Percentiles rank a stretch among this genome's conserved stretches.
Conservation (phyloP, 352 stramenopile genomes). For the Phytopythium helicoides region DNA sequence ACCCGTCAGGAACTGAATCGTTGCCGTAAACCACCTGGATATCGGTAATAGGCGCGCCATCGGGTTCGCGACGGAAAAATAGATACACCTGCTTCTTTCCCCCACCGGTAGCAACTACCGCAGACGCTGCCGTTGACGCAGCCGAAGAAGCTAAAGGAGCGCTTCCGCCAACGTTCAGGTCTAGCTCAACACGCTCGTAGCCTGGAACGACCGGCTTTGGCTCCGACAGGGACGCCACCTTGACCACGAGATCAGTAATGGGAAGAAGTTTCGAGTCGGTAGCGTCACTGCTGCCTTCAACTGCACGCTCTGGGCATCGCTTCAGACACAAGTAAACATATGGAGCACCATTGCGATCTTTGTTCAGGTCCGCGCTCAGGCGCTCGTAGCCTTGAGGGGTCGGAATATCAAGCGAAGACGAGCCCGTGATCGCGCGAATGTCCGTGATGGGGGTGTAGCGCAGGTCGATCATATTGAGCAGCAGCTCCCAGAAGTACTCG, state of each 20-base stretch:
- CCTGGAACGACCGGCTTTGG: conserved; percentile 58
- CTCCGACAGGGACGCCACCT: conserved; percentile 53
- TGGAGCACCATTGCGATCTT: conserved; percentile 67
- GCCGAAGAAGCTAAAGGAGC: background rate
- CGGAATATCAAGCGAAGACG: conserved; percentile 62
- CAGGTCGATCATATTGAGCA: conserved; percentile 90
- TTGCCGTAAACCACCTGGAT: conserved; percentile 76
- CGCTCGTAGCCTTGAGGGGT: conserved; percentile 70
- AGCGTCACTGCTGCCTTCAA: conserved; percentile 24
- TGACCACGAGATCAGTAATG: conserved; percentile 82
- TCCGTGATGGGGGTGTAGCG: conserved; percentile 85
- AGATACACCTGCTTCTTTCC: conserved; percentile 87
- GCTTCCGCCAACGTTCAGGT: conserved; percentile 74
- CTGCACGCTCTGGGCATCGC: conserved; percentile 50
- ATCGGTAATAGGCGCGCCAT: conserved; percentile 85
- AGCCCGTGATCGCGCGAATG: conserved; percentile 73
- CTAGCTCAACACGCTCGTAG: conserved; percentile 79
- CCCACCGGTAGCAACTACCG: conserved; percentile 17
- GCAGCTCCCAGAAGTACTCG: conserved; percentile 88
- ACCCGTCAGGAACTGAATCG: conserved; percentile 82
- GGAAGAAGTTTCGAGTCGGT: conserved; percentile 34
- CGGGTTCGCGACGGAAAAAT: conserved; percentile 68
- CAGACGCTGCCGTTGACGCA: conserved; percentile 3
- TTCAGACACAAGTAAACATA: conserved; percentile 87
- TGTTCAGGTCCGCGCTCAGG: conserved; percentile 85